Conservation (phyloP, 2,329 filamentous ascomycete species). For the Colletotrichum magnum region DNA sequence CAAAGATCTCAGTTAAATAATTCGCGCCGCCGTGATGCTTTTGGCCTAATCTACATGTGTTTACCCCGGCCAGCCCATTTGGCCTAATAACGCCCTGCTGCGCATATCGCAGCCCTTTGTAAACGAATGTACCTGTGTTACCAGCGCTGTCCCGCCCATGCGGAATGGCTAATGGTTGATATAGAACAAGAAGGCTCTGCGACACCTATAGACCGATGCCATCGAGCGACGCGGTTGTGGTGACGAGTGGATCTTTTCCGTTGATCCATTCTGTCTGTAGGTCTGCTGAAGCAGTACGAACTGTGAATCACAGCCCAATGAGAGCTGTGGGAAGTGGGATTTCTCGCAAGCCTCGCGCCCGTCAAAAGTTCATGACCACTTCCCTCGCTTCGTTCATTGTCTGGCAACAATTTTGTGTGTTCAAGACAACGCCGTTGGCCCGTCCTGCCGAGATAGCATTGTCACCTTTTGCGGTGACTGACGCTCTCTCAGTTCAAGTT, state of each 20-base stretch:
- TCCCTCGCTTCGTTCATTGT: slow-evolving; percentile 25
- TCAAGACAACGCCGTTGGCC: not conserved
- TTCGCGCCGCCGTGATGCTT: slow-evolving; percentile 36
- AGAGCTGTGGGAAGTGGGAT: not conserved
- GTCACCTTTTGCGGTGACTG: not conserved
- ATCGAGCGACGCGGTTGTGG: slow-evolving; percentile 7
- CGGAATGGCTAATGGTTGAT: not conserved
- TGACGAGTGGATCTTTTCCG: not conserved
- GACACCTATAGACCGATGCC: slow-evolving; percentile 18
- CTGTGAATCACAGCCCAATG: not conserved
- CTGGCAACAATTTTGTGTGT: not conserved
- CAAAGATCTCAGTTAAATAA: slow-evolving; percentile 66
- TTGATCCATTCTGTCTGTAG: not conserved
- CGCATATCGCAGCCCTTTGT: slow-evolving; percentile 6
- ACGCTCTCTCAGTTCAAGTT: slow-evolving; percentile 15
- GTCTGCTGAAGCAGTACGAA: not conserved
- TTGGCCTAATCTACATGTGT: slow-evolving; percentile 36
- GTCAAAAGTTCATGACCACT: slow-evolving; percentile 27
- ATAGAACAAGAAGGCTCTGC: slow-evolving; percentile 17
- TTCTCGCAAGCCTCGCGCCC: slow-evolving; percentile 32
- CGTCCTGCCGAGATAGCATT: not conserved
- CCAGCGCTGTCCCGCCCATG: not conserved
- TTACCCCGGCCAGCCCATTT: slow-evolving; percentile 18
- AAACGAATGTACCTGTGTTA: slow-evolving; percentile 21
- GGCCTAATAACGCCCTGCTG: slow-evolving; percentile 32